Evolutionary conservation across 768 basidiomycete genomes (phyloP), one percentile per base, ranked within the genome.

Genomic region (Pleurotus platypus): DNA sequence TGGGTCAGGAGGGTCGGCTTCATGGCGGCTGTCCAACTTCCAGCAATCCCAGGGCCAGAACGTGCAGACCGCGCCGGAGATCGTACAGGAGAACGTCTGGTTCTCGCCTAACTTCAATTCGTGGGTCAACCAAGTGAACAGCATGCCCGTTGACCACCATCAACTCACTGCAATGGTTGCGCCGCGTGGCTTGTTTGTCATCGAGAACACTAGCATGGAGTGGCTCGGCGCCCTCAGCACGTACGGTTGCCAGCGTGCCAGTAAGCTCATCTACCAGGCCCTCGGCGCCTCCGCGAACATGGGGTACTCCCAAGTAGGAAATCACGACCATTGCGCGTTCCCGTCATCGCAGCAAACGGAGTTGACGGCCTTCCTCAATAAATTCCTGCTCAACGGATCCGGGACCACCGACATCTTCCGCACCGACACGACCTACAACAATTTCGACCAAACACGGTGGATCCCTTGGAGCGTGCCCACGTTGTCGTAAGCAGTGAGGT

Each of bases 41-140:
- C 76, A 81, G 74, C 66, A 54, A 42, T 18, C 38, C 51, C 51
- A 54, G 22, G 51, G 51, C 15, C 51, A 54, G 39, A 54, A 54
- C 39, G 51, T 54, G 7, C 84, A 85, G 67, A 81, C 80, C 5
- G 81, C 82, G 3, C 72, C 74, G 4, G 78, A 85, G 65, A 85
- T 85, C 61, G 77, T 85, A 56, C 68, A 67, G 42, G 83, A 85
- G 71, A 84, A 85, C 66, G 82, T 82, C 30, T 85, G 84, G 83
- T 82, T 84, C 76, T 79, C 79, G 26, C 69, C 75, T 15, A 65
- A 63, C 51, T 84, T 84, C 68, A 68, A 76, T 55, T 68, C 71
- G 55, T 83, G 73, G 67, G 77, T 77, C 5, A 76, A 73, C 66
- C 66, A 70, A 42, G 70, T 83, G 27, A 66, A 67, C 62, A 64